Base-by-base conservation (phyloP, 108 stramenopile genomes). In the Nitzschia sp. region DNA sequence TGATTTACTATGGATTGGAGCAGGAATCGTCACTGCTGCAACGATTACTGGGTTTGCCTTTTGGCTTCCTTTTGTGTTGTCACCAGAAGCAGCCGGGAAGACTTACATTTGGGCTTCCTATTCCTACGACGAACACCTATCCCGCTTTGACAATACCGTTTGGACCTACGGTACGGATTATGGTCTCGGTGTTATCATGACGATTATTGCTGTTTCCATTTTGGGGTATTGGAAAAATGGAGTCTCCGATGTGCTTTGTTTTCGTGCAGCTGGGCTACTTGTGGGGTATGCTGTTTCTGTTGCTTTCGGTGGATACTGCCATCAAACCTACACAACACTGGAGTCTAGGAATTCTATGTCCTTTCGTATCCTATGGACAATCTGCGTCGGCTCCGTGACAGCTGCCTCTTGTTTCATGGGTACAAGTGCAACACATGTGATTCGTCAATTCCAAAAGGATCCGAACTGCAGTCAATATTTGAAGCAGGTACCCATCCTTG, bases 111-210 rank as follows among this genome's bases (percentile, higher is more conserved):
- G 73, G 7, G 88, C 91, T 8, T 70, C 44, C 24, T 92, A 71
- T 46, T 6, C 43, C 0, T 92, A 92, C 71, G 80, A 86, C 44
- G 57, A 60, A 7, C 70, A 57, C 9, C 50, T 73, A 15, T 78
- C 84, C 11, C 29, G 54, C 44, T 95, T 95, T 65, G 94, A 92
- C 63, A 86, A 90, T 54, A 84, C 88, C 11, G 52, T 70, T 8
- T 87, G 83, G 85, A 95, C 94, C 11, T 92, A 86, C 62, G 84
- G 75, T 1, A 93, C 94, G 9, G 94, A 95, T 70, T 95, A 95
- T 63, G 56, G 51, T 12, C 59, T 95, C 19, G 71, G 83, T 1
- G 53, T 72, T 7, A 67, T 86, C 51, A 95, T 93, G 90, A 38
- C 40, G 24, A 41, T 53, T 17, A 51, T 87, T 15, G 69, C 63